These are phyloP conservation scores for Trypanosoma conorhini DNA, from an alignment of 208 protist species.

Conservation along the genomic window DNA sequence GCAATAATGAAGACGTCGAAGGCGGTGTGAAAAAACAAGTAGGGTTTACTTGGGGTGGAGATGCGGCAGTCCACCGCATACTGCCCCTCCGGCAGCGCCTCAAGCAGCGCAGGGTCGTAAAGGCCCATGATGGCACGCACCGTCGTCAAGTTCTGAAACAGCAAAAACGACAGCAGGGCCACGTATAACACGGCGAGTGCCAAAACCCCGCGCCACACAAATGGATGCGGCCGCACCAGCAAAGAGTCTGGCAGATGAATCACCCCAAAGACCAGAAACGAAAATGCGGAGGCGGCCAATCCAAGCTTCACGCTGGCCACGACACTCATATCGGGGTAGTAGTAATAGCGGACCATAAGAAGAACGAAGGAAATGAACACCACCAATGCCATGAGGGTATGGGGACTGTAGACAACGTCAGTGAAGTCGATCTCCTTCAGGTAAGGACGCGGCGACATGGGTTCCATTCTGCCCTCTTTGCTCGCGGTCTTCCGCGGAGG, in stretches of 20 bases:
- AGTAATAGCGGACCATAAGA: conserved; percentile 64
- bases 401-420: conserved; percentile 55
- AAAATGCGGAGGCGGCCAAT: conserved; percentile 54
- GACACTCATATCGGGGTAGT: conserved; percentile 43
- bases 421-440: conserved; percentile 22
- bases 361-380: conserved; percentile 47
- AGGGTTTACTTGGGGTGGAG: conserved; percentile 81
- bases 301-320: conserved; percentile 68
- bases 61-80: conserved; percentile 96
- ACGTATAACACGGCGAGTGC: conserved; percentile 92
- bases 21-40: conserved; percentile 62
- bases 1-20: conserved; percentile 96
- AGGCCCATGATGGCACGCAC: conserved; percentile 56
- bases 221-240: conserved; percentile 96
- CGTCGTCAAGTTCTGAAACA: conserved; percentile 89
- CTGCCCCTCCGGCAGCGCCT: conserved; percentile 74
- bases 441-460: conserved; percentile 10
- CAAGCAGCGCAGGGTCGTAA: conserved; percentile 81
- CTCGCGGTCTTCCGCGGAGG: not conserved
- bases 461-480: not conserved
- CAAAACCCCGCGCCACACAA: conserved; percentile 94
- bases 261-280: conserved; percentile 91
- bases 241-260: conserved; percentile 92
- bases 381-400: conserved; percentile 60
- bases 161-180: conserved; percentile 88